Evolutionary conservation across 345 rosid species (phyloP), one percentile per base, ranked within the genome.

Genomic region (Ceriops zippeliana): DNA sequence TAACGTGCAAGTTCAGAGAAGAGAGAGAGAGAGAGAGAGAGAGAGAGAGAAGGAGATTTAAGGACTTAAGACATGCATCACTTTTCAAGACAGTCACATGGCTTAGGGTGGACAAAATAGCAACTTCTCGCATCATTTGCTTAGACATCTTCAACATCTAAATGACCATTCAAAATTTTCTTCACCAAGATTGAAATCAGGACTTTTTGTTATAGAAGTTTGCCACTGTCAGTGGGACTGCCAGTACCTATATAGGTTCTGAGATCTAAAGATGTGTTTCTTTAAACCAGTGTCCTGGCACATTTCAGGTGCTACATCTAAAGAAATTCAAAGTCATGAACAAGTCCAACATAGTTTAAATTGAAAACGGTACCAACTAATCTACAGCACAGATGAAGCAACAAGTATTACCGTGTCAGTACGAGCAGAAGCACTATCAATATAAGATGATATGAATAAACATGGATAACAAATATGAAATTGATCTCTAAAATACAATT

Each of bases 21-120:
- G 22, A 64, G 57, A 69, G 52, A 53, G 68, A 54, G 49, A 56
- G 34, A 31, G 22, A 19, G 21, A 53, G 26, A 52, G 21, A 20
- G 27, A 53, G 58, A 22, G 57, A 52, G 58, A 22, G 31, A 11
- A n/a, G 7, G 58, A 6, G 37, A 34, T 34, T 34, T 34, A 34
- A 6, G 37, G 37, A 34, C 37, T 34, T 34, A 34, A 34, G 37
- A 34, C 7, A 34, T 34, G 37, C 49, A 42, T 42, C 17, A 34
- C 9, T 42, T 42, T 11, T 42, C 17, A 42, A 42, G 37, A 30
- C 54, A 54, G 31, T 46, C 28, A 1, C 6, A 26, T 6, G 49
- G 22, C 51, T 31, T 30, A 37, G 5, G 58, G 6, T 20, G 8
- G 21, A 57, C 15, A 26, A 0, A 20, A 6, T 11, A 19, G 34